Evolutionary conservation across 2,329 filamentous ascomycete species (phyloP).

Genomic region (Pestalotiopsis sp.): DNA sequence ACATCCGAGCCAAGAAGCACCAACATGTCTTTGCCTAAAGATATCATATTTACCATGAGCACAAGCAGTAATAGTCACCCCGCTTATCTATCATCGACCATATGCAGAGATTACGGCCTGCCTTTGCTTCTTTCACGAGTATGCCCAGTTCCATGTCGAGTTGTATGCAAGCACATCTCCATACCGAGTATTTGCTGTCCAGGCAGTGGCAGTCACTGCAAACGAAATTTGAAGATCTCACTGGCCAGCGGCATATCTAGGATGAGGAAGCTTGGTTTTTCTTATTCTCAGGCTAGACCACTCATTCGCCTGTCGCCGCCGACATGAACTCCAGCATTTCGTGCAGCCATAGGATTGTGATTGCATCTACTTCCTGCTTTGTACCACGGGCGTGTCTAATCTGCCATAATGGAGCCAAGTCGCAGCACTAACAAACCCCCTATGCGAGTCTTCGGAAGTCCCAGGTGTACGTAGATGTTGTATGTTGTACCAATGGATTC

Average conservation of each 20-base stretch:
- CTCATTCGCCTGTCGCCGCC: too few relatives aligned
- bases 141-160: background rate
- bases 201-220: too few relatives aligned
- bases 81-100: background rate
- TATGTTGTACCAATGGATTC: too few relatives aligned
- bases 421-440: background rate
- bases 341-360: too few relatives aligned
- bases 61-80: background rate
- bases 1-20: background rate
- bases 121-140: background rate
- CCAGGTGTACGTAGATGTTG: background rate
- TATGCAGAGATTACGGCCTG: background rate
- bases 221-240: too few relatives aligned
- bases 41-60: background rate
- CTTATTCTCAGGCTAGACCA: too few relatives aligned
- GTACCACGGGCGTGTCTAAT: background rate
- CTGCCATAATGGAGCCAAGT: background rate
- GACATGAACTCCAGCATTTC: too few relatives aligned
- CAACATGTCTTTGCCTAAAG: background rate
- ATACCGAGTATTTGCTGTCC: too few relatives aligned
- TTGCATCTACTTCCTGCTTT: too few relatives aligned
- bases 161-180: background rate
- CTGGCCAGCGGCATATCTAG: too few relatives aligned
- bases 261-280: too few relatives aligned
- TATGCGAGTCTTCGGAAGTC: background rate